phyloP scores from a whole-genome alignment of 257 asterid genomes.

The Eucommia ulmoides region DNA sequence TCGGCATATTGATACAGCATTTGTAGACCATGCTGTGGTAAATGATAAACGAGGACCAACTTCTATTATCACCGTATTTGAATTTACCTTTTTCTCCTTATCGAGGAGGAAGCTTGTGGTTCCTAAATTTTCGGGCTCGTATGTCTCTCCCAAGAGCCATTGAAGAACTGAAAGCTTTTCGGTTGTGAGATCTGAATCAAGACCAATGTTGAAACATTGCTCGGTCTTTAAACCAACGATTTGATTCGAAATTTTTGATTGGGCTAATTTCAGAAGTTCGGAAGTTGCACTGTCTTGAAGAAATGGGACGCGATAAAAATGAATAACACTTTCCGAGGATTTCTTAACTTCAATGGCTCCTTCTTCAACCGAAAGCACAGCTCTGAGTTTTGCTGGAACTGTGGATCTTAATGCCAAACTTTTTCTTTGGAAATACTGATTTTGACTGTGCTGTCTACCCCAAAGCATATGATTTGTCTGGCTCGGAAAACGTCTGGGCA shows the following conservation, averaged over 20 bases:
- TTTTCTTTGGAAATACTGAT: constrained; percentile 13
- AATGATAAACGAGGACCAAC: constrained; percentile 90
- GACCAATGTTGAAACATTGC: constrained; percentile 78
- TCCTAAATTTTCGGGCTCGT: constrained; percentile 62
- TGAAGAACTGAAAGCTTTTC: constrained; percentile 53
- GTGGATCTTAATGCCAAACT: constrained; percentile 11
- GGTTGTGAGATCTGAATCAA: constrained; percentile 33
- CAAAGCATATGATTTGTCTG: constrained; percentile 35
- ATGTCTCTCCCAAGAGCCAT: constrained; percentile 88
- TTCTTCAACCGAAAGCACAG: constrained; percentile 37
- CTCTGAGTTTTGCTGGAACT: constrained; percentile 19
- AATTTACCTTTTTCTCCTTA: constrained; percentile 17
- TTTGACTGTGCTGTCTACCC: constrained; percentile 27
- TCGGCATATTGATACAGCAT: constrained; percentile 80
- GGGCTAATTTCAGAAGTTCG: constrained; percentile 57
- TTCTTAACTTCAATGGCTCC: constrained; percentile 16
- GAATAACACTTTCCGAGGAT: constrained; percentile 37
- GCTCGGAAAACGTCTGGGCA: constrained; percentile 30
- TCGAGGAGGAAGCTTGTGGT: constrained; percentile 60
- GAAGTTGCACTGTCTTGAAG: constrained; percentile 49
- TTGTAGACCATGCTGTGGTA: constrained; percentile 93
- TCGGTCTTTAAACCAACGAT: constrained; percentile 62
- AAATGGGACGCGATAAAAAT: constrained; percentile 52
- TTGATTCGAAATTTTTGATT: constrained; percentile 45
- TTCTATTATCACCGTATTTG: constrained; percentile 39